Percentiles rank a stretch among this genome's conserved stretches.
phyloP scores from a whole-genome alignment of 352 stramenopile genomes.

The Pythium aquatile region DNA sequence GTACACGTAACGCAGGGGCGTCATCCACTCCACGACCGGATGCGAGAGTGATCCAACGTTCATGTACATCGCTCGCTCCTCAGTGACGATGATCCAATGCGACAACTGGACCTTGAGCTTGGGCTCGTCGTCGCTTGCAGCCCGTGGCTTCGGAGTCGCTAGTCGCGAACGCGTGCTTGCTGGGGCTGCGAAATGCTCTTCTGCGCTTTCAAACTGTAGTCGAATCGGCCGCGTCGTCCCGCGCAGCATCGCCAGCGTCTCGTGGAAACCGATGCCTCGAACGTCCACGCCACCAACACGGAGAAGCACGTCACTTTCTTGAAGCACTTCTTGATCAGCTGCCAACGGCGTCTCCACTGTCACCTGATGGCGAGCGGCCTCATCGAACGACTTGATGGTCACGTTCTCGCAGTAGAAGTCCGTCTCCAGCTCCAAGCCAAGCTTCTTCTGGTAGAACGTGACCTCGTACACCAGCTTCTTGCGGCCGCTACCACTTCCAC shows the following conservation, averaged over 20 bases:
- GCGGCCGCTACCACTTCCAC: slow-evolving; percentile 28
- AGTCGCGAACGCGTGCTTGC: slow-evolving; percentile 26
- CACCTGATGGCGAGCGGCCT: slow-evolving; percentile 41
- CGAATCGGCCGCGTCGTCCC: slow-evolving; percentile 68
- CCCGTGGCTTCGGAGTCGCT: slow-evolving; percentile 12
- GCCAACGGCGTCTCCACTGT: slow-evolving; percentile 60
- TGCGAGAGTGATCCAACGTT: slow-evolving; percentile 77
- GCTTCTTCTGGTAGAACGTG: slow-evolving; percentile 77
- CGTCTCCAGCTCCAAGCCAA: slow-evolving; percentile 85
- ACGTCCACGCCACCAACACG: slow-evolving; percentile 79
- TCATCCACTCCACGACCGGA: slow-evolving; percentile 87
- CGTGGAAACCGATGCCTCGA: slow-evolving; percentile 81
- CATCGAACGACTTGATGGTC: slow-evolving; percentile 78
- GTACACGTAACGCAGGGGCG: slow-evolving; percentile 85
- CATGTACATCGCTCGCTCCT: slow-evolving; percentile 84
- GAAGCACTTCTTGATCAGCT: slow-evolving; percentile 57
- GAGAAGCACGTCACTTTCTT: slow-evolving; percentile 77
- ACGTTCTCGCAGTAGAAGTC: slow-evolving; percentile 90
- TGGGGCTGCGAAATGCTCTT: slow-evolving; percentile 49
- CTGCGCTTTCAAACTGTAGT: slow-evolving; percentile 79
- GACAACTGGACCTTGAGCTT: slow-evolving; percentile 70
- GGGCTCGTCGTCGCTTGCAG: slow-evolving; percentile 30
- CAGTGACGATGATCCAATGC: slow-evolving; percentile 88
- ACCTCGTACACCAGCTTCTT: slow-evolving; percentile 80
- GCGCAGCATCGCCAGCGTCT: slow-evolving; percentile 76